phyloP scores from a whole-genome alignment of 169 alveolate genomes.

The Eimeria falciformis region DNA sequence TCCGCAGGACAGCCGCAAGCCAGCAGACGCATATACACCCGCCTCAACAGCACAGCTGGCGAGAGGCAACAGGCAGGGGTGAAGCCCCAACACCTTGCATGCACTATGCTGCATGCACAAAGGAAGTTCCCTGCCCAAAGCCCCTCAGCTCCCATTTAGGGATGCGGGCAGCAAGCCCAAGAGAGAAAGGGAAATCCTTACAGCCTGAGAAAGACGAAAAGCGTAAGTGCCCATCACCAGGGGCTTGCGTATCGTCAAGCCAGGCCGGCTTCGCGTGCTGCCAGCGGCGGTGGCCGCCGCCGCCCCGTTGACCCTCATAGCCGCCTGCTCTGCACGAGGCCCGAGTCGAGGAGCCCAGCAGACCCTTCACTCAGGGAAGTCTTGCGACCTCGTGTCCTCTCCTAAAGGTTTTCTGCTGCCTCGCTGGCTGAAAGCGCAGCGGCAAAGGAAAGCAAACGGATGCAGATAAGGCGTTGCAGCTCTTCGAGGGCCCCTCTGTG shows the following conservation, averaged over 20 bases:
- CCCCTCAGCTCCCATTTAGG: no score
- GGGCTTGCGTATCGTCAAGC: constrained; percentile 49
- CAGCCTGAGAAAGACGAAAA: constrained; percentile 49
- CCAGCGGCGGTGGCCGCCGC: not conserved
- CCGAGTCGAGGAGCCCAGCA: not conserved
- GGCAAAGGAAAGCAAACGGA: not conserved
- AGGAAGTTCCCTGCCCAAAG: no score
- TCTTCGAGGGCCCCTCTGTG: no score
- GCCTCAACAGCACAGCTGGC: not conserved
- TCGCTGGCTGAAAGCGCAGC: not conserved
- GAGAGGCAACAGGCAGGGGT: not conserved
- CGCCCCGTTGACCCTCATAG: not conserved
- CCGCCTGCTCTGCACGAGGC: not conserved
- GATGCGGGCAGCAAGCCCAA: no score
- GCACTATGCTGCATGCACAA: not conserved
- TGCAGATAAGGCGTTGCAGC: no score
- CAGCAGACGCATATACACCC: not conserved
- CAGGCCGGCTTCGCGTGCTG: not conserved
- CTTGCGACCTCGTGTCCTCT: not conserved
- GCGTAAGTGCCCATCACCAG: constrained; percentile 72
- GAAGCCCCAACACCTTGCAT: not conserved
- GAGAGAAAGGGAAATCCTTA: no score
- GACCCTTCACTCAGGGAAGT: not conserved
- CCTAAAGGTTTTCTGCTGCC: not conserved
- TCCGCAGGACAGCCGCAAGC: not conserved